Conservation (phyloP, 345 rosid species). For the Hypericum perforatum region DNA sequence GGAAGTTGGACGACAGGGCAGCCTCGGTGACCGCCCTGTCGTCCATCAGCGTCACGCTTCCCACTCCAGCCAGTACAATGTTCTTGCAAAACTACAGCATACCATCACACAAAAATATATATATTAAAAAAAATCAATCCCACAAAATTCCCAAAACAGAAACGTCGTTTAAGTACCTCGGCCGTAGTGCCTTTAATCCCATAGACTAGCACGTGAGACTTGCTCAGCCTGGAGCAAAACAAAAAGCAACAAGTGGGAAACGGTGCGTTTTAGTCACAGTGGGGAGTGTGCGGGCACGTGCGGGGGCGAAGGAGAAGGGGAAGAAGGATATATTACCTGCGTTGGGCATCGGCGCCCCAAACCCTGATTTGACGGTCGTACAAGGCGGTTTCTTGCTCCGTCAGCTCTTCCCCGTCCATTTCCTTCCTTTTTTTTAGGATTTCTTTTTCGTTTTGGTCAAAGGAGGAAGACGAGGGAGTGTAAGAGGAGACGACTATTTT, state of each 20-base stretch:
- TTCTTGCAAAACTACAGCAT: slow-evolving; percentile 84
- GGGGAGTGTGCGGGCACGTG: too few species aligned
- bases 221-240: slow-evolving; percentile 49
- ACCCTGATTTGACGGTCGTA: slow-evolving; percentile 95
- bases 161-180: too few species aligned
- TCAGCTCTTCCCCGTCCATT: slow-evolving; percentile 86
- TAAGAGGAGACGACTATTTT: too few species aligned
- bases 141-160: too few species aligned
- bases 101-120: slow-evolving; percentile 1
- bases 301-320: too few species aligned
- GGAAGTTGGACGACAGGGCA: slow-evolving; percentile 59
- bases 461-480: too few species aligned
- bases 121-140: too few species aligned
- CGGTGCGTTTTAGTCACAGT: too few species aligned
- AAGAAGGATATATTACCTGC: slow-evolving; percentile 39
- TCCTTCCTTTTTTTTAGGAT: background rate
- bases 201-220: slow-evolving; percentile 66
- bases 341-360: slow-evolving; percentile 97
- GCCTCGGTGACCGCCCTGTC: slow-evolving; percentile 53
- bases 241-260: slow-evolving; percentile 2
- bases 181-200: slow-evolving; percentile 80
- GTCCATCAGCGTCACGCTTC: slow-evolving; percentile 78
- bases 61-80: slow-evolving; percentile 89
- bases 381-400: slow-evolving; percentile 90
- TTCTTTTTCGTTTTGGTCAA: too few species aligned